These are phyloP conservation scores for Solanum hybrid DNA, from an alignment of 305 asterid genomes.

Conservation along the genomic window DNA sequence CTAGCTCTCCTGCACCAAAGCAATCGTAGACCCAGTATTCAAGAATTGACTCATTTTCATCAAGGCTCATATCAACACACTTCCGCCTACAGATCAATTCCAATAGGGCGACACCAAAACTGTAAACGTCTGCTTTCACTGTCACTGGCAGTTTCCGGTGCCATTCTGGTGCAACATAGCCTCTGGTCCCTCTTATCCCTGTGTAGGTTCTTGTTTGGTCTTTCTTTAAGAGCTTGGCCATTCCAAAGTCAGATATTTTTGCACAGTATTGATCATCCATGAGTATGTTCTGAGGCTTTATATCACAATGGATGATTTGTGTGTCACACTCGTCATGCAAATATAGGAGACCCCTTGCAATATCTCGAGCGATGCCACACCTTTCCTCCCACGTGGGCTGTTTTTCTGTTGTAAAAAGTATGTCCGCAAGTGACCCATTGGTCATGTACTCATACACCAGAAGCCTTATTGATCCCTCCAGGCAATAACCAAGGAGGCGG, in stretches of 20 bases:
- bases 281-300: constrained; percentile 45
- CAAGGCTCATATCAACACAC: constrained; percentile 19
- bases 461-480: constrained; percentile 25
- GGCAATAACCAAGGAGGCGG: constrained; percentile 28
- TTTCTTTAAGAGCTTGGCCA: constrained; percentile 38
- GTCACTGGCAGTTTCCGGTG: constrained; percentile 26
- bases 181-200: constrained; percentile 37
- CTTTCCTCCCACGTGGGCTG: constrained; percentile 25
- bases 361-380: constrained; percentile 19
- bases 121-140: constrained; percentile 40
- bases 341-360: constrained; percentile 40
- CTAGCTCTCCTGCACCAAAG: constrained; percentile 14
- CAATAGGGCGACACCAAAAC: constrained; percentile 38
- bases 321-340: constrained; percentile 48
- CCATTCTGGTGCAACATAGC: constrained; percentile 55
- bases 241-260: constrained; percentile 40
- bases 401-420: constrained; percentile 9
- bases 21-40: constrained; percentile 34
- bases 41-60: constrained; percentile 35
- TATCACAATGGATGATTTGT: constrained; percentile 43
- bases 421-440: constrained; percentile 35
- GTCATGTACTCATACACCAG: constrained; percentile 40
- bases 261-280: constrained; percentile 29
- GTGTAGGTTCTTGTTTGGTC: constrained; percentile 40
- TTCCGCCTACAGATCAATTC: constrained; percentile 29